Evolutionary conservation across 495 filamentous ascomycete species (phyloP), one percentile per base, ranked within the genome.

Genomic region (Viridothelium virens): DNA sequence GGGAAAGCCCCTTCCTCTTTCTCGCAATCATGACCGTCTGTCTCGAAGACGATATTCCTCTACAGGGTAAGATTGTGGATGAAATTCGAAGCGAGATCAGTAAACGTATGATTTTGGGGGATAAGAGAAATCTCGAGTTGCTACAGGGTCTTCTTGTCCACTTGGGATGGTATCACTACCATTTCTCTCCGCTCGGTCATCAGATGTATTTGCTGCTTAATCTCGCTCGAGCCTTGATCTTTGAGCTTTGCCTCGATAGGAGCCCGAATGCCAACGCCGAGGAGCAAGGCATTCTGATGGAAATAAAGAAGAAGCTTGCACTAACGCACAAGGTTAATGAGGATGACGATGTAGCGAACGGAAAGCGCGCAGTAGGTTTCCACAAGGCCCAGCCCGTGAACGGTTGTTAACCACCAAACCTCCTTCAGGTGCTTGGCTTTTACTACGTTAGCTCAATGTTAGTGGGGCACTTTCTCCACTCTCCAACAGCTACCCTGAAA

Each of bases 71-170:
- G 31, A 59, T 59, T 36, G 53, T 31, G 6, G 53, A 59, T 14
- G 53, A 59, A 59, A 70, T 47, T 38, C 65, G 36, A 66, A 70
- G 10, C 70, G 76, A 6, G 68, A 73, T 53, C 68, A 75, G 38
- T 66, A 76, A 41, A 39, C 70, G 9, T 37, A 72, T 77, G 18
- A 68, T 80, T 25, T 62, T 77, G 12, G 67, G 69, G n/a, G 74
- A 74, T 3, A 68, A 76, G 53, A 75, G 74, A 44, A 77, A 69
- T 25, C 44, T 80, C 18, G 78, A 79, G 68, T 71, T 76, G 37
- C 65, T 80, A 3, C 77, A 78, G 65, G 78, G 78, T 31, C 71
- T 80, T 2, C 71, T 80, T 34, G 65, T 79, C 25, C 75, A 78
- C 65, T 67, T 79, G 59, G 74, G 75, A 33, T 80, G 78, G 78